A percentile compares a stretch with the other conserved stretches of the same genome.
phyloP scores from a whole-genome alignment of 148 eudicot genomes.

The Nyssa sinensis region DNA sequence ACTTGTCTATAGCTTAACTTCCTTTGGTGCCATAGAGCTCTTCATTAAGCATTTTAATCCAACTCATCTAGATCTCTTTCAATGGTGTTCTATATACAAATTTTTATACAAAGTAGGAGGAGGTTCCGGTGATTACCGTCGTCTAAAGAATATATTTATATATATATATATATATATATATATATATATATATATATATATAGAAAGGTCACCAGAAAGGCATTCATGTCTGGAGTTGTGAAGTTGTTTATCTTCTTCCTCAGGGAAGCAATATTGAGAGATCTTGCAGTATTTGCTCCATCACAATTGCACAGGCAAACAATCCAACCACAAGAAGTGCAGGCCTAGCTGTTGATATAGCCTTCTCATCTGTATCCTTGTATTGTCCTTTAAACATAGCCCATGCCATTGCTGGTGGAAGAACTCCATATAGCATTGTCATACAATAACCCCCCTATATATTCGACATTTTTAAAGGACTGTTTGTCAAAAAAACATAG shows the following conservation, averaged over 20 bases:
- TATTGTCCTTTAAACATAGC: slow-evolving; percentile 32
- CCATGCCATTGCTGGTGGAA: slow-evolving; percentile 76
- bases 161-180: too few species aligned
- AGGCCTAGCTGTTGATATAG: slow-evolving; percentile 32
- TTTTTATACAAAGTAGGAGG: not conserved
- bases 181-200: too few species aligned
- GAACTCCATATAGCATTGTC: slow-evolving; percentile 61
- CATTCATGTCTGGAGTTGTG: not conserved
- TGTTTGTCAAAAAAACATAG: not conserved
- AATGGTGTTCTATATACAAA: too few species aligned
- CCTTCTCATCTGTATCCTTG: slow-evolving; percentile 13
- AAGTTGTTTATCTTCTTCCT: not conserved
- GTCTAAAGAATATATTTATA: not conserved
- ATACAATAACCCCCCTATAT: slow-evolving; percentile 70
- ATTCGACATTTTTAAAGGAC: not conserved
- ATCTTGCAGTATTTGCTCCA: slow-evolving; percentile 54
- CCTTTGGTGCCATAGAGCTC: too few species aligned
- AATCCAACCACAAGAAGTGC: slow-evolving; percentile 47
- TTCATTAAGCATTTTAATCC: too few species aligned
- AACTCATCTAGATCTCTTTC: too few species aligned
- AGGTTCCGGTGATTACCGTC: not conserved
- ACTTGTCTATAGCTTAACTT: too few species aligned
- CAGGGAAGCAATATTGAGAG: slow-evolving; percentile 33
- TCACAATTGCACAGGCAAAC: slow-evolving; percentile 43
- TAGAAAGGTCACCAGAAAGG: too few species aligned